Conservation (phyloP, 768 basidiomycete species). For the Mycena pura region DNA sequence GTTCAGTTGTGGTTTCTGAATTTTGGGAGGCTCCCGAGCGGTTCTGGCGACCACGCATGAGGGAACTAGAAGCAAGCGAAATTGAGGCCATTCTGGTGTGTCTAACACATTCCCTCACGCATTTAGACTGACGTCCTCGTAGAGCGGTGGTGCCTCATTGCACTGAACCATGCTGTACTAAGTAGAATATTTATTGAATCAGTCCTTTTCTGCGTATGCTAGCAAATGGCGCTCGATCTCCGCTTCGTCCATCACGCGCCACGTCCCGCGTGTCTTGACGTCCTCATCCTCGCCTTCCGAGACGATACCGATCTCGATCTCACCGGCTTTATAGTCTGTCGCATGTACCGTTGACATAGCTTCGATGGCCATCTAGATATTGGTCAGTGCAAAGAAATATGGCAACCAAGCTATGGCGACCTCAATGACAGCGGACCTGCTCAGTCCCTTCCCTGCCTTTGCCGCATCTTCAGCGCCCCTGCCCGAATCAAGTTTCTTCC, state of each 20-base stretch:
- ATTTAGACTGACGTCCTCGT: slow-evolving; percentile 11
- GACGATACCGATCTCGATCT: slow-evolving; percentile 96
- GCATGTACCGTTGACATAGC: slow-evolving; percentile 92
- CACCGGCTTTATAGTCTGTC: slow-evolving; percentile 94
- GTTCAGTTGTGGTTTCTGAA: slow-evolving; percentile 38
- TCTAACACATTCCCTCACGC: slow-evolving; percentile 13
- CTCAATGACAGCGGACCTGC: slow-evolving; percentile 87
- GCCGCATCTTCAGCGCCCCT: slow-evolving; percentile 80
- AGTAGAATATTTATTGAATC: slow-evolving; percentile 33
- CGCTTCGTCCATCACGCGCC: slow-evolving; percentile 78
- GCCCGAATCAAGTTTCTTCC: slow-evolving; percentile 91
- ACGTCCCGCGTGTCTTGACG: slow-evolving; percentile 72
- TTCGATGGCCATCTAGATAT: slow-evolving; percentile 87
- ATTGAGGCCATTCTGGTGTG: slow-evolving; percentile 73
- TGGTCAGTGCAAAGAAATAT: not conserved
- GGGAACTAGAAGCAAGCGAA: slow-evolving; percentile 60
- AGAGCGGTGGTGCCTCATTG: slow-evolving; percentile 77
- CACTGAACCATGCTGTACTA: slow-evolving; percentile 32
- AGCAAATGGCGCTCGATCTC: slow-evolving; percentile 83
- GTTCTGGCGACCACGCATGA: slow-evolving; percentile 59
- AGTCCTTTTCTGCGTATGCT: slow-evolving; percentile 92
- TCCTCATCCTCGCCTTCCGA: slow-evolving; percentile 78
- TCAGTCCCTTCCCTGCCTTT: slow-evolving; percentile 75
- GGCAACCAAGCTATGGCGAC: slow-evolving; percentile 47
- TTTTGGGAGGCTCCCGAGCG: slow-evolving; percentile 75